These are phyloP conservation scores for Microdochium nivale DNA, from an alignment of 2,329 filamentous ascomycete genomes.

Conservation along the genomic window DNA sequence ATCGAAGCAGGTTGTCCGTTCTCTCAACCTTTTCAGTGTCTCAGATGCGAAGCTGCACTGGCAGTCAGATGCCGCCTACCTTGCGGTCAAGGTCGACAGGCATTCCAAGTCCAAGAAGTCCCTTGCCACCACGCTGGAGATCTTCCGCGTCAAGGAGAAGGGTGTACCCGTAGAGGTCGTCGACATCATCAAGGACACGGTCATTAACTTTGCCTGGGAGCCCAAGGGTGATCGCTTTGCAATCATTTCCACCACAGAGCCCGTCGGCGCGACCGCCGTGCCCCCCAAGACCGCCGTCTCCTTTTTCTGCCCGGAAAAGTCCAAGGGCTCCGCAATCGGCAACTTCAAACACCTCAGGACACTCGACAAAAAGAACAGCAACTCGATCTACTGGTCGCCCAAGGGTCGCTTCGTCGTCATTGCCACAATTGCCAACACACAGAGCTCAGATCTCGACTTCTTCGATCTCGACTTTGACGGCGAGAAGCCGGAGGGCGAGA, in stretches of 20 bases:
- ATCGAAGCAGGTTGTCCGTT: slow-evolving; percentile 87
- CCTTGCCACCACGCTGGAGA: slow-evolving; percentile 91
- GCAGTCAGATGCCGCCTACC: slow-evolving; percentile 89
- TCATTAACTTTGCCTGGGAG: slow-evolving; percentile 99
- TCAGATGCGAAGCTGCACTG: slow-evolving; percentile 97
- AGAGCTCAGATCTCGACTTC: slow-evolving; percentile 94
- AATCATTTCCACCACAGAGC: slow-evolving; percentile 89
- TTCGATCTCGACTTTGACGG: slow-evolving; percentile 97
- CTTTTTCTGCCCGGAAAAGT: slow-evolving; percentile 96
- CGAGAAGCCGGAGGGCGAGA: slow-evolving; percentile 86
- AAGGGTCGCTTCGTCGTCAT: slow-evolving; percentile 92
- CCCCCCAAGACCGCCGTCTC: slow-evolving; percentile 88
- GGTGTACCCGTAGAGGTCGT: slow-evolving; percentile 97
- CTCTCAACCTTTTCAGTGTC: slow-evolving; percentile 95
- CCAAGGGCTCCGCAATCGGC: slow-evolving; percentile 69
- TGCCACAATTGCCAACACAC: slow-evolving; percentile 84
- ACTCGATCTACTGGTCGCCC: slow-evolving; percentile 98
- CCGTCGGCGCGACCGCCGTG: slow-evolving; percentile 67
- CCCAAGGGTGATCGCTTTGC: slow-evolving; percentile 97
- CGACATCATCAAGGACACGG: slow-evolving; percentile 94
- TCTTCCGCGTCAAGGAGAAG: slow-evolving; percentile 96
- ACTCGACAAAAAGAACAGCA: slow-evolving; percentile 98
- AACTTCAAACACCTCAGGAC: slow-evolving; percentile 97
- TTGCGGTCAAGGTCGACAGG: slow-evolving; percentile 97
- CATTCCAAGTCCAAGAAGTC: slow-evolving; percentile 99